These are phyloP conservation scores for Talaromyces sp. DNA, from an alignment of 2,329 filamentous ascomycete genomes.

Conservation along the genomic window DNA sequence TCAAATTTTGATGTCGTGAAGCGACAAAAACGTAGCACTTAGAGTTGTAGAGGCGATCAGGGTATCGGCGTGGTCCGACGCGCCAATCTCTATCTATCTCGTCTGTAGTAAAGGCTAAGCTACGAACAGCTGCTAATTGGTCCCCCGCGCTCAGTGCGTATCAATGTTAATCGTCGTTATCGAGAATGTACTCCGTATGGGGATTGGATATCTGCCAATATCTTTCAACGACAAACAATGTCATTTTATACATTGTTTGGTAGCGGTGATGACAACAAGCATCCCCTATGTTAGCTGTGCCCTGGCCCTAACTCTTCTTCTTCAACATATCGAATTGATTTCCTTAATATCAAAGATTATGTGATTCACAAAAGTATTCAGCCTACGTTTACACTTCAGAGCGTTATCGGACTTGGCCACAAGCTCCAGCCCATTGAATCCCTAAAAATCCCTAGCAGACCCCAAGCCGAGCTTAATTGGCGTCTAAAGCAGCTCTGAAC, in stretches of 20 bases:
- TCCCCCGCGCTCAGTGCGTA: neutral
- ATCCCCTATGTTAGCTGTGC: neutral
- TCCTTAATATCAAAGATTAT: neutral
- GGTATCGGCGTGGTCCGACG: neutral
- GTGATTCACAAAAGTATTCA: neutral
- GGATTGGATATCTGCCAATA: neutral
- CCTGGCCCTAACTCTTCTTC: neutral
- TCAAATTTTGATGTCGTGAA: neutral
- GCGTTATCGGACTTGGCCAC: constrained; percentile 1
- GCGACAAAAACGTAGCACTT: neutral
- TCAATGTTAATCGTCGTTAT: neutral
- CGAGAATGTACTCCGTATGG: neutral
- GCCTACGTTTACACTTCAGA: neutral
- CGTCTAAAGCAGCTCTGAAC: neutral
- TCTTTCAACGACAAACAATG: neutral
- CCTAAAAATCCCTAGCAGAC: neutral
- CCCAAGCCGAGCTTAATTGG: neutral
- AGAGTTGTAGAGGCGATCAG: neutral
- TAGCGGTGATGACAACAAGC: neutral
- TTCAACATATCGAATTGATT: neutral
- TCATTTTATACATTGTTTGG: neutral
- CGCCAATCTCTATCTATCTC: neutral
- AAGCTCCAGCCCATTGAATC: neutral
- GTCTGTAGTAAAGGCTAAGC: neutral
- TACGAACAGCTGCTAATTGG: neutral